Conservation (phyloP, 2,329 filamentous ascomycete species). For the Trichocomaceae sp. region DNA sequence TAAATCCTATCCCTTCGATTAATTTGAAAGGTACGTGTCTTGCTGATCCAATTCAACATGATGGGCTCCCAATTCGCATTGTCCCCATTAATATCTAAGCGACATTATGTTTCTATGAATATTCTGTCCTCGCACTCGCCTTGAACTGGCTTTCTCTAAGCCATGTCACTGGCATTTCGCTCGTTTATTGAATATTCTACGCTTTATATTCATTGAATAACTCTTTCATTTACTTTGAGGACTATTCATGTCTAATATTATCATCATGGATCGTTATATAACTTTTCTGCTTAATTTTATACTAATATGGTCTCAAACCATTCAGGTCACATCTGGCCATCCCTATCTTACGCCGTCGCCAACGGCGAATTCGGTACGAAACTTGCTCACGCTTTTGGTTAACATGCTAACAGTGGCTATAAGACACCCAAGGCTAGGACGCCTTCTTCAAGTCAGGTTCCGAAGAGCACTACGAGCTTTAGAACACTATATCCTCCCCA, state of each 20-base stretch:
- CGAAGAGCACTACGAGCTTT: conserved; percentile 17
- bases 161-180: not conserved
- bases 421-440: not conserved
- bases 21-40: not conserved
- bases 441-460: not conserved
- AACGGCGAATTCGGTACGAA: conserved; percentile 1
- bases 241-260: not conserved
- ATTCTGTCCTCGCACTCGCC: not conserved
- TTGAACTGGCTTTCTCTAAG: not conserved
- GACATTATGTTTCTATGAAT: not conserved
- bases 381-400: not conserved
- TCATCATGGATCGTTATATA: conserved; percentile 18
- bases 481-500: conserved; percentile 33
- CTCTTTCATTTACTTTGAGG: not conserved
- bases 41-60: not conserved
- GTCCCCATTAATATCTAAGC: no score
- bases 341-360: conserved; percentile 15
- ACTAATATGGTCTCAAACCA: conserved; percentile 31
- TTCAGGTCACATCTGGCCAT: conserved; percentile 23
- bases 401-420: not conserved
- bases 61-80: not conserved
- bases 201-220: not conserved
- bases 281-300: conserved; percentile 23
- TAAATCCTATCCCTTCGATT: not conserved
- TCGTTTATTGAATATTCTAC: not conserved